Conservation (phyloP, 768 basidiomycete species). For the Candolleomyces eurysporus region DNA sequence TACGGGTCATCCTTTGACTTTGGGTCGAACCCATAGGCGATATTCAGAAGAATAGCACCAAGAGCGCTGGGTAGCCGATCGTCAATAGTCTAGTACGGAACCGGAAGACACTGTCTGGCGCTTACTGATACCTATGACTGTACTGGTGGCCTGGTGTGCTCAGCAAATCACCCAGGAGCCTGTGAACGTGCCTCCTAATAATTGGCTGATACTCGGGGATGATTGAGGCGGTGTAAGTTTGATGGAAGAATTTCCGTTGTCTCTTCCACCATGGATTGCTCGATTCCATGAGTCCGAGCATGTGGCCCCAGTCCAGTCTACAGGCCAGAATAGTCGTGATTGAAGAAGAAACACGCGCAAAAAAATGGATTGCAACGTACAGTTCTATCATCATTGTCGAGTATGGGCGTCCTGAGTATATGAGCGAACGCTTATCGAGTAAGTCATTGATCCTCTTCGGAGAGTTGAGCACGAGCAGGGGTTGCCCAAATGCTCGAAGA, state of each 20-base stretch:
- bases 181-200: background rate
- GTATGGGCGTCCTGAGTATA: conserved; percentile 43
- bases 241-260: background rate
- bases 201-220: background rate
- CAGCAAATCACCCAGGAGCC: background rate
- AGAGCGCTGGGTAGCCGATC: too few relatives aligned
- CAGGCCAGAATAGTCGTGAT: too few relatives aligned
- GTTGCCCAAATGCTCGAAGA: conserved; percentile 29
- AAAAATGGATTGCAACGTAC: conserved; percentile 23
- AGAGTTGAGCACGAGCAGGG: conserved; percentile 46
- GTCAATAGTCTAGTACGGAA: too few relatives aligned
- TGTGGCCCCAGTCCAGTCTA: background rate
- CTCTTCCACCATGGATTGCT: background rate
- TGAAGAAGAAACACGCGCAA: background rate
- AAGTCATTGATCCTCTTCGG: conserved; percentile 38
- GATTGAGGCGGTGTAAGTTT: background rate
- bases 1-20: conserved; percentile 27
- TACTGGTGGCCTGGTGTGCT: background rate
- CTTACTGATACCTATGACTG: background rate
- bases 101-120: too few relatives aligned
- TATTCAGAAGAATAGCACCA: too few relatives aligned
- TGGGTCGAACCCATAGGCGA: too few relatives aligned
- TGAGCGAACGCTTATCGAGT: conserved; percentile 42
- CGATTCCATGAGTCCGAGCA: background rate
- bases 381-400: conserved; percentile 42